Base-by-base conservation (phyloP, 139 green algal genomes). In the Chlorella sp. region DNA sequence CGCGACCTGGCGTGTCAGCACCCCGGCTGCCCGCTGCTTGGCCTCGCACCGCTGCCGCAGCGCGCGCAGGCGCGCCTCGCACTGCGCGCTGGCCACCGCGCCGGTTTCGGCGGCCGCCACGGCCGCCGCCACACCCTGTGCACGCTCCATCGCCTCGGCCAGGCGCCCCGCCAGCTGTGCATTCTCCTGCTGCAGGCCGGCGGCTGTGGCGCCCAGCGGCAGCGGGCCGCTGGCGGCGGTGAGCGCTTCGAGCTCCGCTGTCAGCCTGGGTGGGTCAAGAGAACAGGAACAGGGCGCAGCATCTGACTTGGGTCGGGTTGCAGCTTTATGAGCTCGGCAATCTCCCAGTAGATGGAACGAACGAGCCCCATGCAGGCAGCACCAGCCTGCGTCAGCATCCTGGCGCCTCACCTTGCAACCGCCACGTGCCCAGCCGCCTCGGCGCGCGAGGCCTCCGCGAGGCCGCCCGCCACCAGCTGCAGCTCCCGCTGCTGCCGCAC, bases 191-290 rank as follows among this genome's bases (percentile, higher is more conserved):
- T 67, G 38, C 51, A 75, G 40, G 53, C 66, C 38, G 17, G 51
- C 53, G 11, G 40, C n/a, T 36, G 53, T 75, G 53, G 51, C 65
- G 17, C 69, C 69, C 27, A 53, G 40, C 69, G 38, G 36, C 38
- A 8, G 67, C 50, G 0, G 46, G 19, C 11, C 38, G 51, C 14
- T 65, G 25, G 41, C 38, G 3, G 53, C 69, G 6, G 27, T 38
- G 53, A 75, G 53, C n/a, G 53, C 38, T 38, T 43, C 69, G 38
- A 75, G 53, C 69, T 75, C 69, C 1, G 69, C 69, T 31, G 55
- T 38, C 53, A 75, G 53, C 69, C 69, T 75, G 53, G n/a, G n/a
- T n/a, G n/a, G n/a, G n/a, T n/a, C n/a, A n/a, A 53, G 5, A 11
- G 5, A 45, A 19, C 23, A 38, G 42, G 65, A 31, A 67, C 4